phyloP scores from a whole-genome alignment of 768 basidiomycete species.

The Filobasidium floriforme region DNA sequence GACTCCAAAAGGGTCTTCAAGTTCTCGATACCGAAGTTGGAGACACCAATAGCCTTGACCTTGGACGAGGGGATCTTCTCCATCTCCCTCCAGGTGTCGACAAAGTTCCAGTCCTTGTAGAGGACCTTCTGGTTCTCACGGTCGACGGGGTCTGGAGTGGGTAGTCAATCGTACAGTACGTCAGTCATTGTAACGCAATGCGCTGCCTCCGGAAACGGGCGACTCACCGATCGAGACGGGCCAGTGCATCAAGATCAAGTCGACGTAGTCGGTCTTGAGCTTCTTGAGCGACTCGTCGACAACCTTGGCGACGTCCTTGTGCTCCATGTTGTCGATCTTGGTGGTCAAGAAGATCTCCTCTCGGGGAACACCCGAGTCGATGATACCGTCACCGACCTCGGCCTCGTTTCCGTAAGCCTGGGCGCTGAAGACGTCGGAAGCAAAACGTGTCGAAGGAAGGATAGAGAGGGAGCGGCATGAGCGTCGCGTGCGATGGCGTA shows the following conservation, averaged over 20 bases:
- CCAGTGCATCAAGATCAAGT: conserved; percentile 56
- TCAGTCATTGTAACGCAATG: not conserved
- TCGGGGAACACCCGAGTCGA: conserved; percentile 64
- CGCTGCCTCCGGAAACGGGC: not conserved
- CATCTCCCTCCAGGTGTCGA: conserved; percentile 73
- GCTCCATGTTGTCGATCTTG: conserved; percentile 36
- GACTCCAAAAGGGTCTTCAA: conserved; percentile 63
- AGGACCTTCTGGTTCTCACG: conserved; percentile 16
- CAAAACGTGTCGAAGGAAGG: not conserved
- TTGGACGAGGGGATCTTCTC: conserved; percentile 52
- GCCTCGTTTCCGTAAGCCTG: conserved; percentile 56
- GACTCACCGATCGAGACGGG: conserved; percentile 22
- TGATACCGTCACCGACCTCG: conserved; percentile 76
- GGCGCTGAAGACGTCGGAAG: conserved; percentile 11
- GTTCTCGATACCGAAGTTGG: conserved; percentile 63
- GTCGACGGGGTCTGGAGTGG: conserved; percentile 18
- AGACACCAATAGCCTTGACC: conserved; percentile 53
- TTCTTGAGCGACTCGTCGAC: conserved; percentile 48
- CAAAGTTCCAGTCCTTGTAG: conserved; percentile 60
- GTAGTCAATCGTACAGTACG: not conserved
- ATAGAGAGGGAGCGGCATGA: not conserved
- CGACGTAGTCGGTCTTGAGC: conserved; percentile 64
- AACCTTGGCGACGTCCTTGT: conserved; percentile 23
- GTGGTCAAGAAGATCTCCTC: conserved; percentile 68
- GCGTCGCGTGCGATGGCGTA: not conserved